Base-by-base conservation (phyloP, 2,329 filamentous ascomycete genomes). In the Zasmidium citrigriseum region DNA sequence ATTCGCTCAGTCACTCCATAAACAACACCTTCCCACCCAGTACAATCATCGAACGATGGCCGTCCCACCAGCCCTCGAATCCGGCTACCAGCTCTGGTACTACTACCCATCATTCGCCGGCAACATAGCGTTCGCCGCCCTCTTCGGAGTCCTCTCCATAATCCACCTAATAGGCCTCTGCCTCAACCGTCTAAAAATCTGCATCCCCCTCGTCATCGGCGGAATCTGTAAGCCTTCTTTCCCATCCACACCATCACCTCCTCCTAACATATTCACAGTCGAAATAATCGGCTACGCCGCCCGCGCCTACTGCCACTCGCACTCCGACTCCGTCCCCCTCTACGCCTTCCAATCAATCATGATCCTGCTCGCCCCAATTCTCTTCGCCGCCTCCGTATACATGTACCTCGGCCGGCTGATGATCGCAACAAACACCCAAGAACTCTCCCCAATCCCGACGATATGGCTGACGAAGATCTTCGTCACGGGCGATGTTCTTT, bases 381-480 rank as follows among this genome's bases (percentile, higher is more conserved):
- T 82, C 46, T 80, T 78, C 67, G 79, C 80, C 23, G 81, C 81
- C 2, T 76, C 78, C 9, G 76, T 82, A 44, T 82, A 83, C 74
- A 82, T 82, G 79, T 75, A 75, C 11, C 74, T 82, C 2, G 77
- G 77, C 5, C 73, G 80, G 11, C 65, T 81, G 23, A 76, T 81
- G 53, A 68, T 67, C 14, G 71, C 73, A 48, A 71, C 78, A 3
- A 71, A 78, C 20, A 80, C 76, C 2, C 72, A 76, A n/a, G 57
- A 70, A 0, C 72, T 76, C 64, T 77, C 80, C 0, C 55, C 81
- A 20, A 74, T 83, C 45, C 65, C 70, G 1, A 68, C 73, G 1
- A 73, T 60, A 5, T 80, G 78, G 75, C 68, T 85, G 4, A 86
- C 83, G 2, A 80, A 77, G 55, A 73, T 81, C 27, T 86, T 86